Percentiles rank a stretch among this genome's conserved stretches.
Conservation (phyloP, 2,329 filamentous ascomycete genomes). For the Sporothrix schenckii region DNA sequence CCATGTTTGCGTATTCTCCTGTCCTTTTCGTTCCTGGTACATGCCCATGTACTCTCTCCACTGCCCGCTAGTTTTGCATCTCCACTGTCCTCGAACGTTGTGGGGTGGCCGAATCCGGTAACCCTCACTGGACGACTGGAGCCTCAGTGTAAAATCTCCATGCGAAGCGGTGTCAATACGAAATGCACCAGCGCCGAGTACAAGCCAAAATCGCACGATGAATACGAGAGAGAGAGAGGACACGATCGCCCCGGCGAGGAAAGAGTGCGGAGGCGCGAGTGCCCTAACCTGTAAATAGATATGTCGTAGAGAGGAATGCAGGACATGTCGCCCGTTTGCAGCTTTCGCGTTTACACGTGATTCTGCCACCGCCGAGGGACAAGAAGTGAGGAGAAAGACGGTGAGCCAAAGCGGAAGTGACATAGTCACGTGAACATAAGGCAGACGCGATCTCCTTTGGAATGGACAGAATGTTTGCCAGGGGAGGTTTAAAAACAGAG, state of each 20-base stretch:
- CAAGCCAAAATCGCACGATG: not conserved
- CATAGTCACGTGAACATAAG: not conserved
- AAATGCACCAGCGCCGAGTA: not conserved
- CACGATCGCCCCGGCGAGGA: not conserved
- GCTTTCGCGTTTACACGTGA: slow-evolving; percentile 22
- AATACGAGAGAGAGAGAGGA: not conserved
- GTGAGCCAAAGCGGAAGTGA: slow-evolving; percentile 3
- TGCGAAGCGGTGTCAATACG: not conserved
- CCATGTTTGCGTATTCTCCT: not conserved
- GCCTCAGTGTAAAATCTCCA: no score
- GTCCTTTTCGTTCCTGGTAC: not conserved
- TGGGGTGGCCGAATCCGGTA: slow-evolving; percentile 22
- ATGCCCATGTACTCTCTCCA: not conserved
- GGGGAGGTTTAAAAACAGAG: no score
- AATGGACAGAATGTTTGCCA: no score
- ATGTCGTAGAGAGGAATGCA: not conserved
- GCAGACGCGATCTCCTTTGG: no score
- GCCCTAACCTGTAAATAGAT: not conserved
- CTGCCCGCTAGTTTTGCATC: slow-evolving; percentile 7
- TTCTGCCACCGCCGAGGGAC: slow-evolving; percentile 23
- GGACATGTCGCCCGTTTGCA: not conserved
- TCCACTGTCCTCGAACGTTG: not conserved
- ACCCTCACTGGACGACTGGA: not conserved
- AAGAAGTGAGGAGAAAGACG: slow-evolving; percentile 12
- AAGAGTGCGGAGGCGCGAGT: slow-evolving; percentile 10